Base-by-base conservation (phyloP, 768 basidiomycete genomes). In the Scleroderma citrinum region DNA sequence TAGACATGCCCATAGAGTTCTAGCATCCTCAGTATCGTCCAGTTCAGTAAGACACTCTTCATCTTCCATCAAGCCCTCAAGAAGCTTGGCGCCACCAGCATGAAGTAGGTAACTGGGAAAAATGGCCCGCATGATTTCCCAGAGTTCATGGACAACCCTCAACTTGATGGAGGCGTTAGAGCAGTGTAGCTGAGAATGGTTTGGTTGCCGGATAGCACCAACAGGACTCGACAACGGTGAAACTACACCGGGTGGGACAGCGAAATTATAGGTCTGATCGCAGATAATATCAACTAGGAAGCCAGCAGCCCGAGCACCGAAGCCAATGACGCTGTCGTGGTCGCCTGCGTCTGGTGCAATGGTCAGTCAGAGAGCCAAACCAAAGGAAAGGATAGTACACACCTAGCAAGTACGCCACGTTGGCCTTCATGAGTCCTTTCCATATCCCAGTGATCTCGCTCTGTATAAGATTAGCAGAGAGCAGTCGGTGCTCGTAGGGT, bases 1-100 rank as follows among this genome's bases (percentile, higher is more conserved):
- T 0, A 89, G 61, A 14, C 59, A 65, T 2, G 79, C 75, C 87
- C 87, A 90, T 34, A 76, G 70, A 16, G 61, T 65, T 42, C 76
- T 71, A 11, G 80, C 74, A 26, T 72, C 65, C 32, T 76, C 70
- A 2, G 69, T 66, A 16, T 66, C 59, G 35, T 74, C 73, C 17
- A 73, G 68, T 43, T 73, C 43, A 5, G 21, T 32, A 11, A 81
- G 69, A 26, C 71, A 68, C 14, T 68, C 61, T 47, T 80, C 78
- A 35, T 71, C 71, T 47, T 73, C 63, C 56, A 79, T 62, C 19
- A 90, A 69, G 56, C 68, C 73, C 7, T 56, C 65, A 6, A 85
- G 64, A 2, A 90, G 56, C 24, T 61, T 65, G 51, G 74, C 69
- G 1, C 72, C 78, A 1, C 76, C 74, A 8, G 61, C 61, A 7